These are phyloP conservation scores for Ceratocystis albifundus DNA, from an alignment of 2,329 filamentous ascomycete genomes.

Conservation along the genomic window DNA sequence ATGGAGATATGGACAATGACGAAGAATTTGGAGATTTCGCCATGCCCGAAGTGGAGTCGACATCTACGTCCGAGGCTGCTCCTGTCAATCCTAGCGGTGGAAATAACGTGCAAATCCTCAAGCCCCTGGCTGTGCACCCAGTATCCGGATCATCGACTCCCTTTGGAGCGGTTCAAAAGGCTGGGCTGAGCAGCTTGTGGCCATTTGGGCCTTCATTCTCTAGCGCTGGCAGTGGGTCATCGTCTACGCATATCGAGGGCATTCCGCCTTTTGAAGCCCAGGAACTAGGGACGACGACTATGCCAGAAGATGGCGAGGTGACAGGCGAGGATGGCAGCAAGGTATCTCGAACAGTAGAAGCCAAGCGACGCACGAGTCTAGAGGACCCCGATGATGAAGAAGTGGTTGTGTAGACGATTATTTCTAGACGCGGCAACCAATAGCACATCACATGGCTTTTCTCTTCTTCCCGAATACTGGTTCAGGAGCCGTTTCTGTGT, in stretches of 20 bases:
- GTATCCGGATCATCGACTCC: constrained; percentile 29
- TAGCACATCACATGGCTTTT: no score
- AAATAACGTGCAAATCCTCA: constrained; percentile 39
- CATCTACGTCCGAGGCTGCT: not conserved
- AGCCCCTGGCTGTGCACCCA: constrained; percentile 45
- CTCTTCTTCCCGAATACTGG: no score
- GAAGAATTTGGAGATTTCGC: constrained; percentile 60
- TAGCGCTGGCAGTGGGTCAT: constrained; percentile 4
- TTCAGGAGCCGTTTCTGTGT: no score
- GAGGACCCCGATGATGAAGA: constrained; percentile 46
- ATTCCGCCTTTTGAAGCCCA: constrained; percentile 23
- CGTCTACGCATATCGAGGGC: constrained; percentile 23
- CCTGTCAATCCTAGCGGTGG: constrained; percentile 22
- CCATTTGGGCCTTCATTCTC: constrained; percentile 37
- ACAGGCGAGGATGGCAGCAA: constrained; percentile 34
- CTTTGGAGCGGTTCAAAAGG: constrained; percentile 26
- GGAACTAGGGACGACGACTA: constrained; percentile 24
- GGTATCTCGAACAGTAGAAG: constrained; percentile 40
- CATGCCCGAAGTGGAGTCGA: constrained; percentile 44
- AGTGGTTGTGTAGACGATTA: constrained; percentile 31
- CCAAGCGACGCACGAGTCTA: constrained; percentile 45
- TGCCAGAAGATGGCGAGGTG: constrained; percentile 27
- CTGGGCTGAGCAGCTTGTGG: constrained; percentile 44
- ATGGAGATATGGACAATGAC: constrained; percentile 43
- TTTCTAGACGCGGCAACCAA: not conserved